Evolutionary conservation across 163 green algal species (phyloP), one percentile per base, ranked within the genome.

Genomic region (Picocystis sp.): DNA sequence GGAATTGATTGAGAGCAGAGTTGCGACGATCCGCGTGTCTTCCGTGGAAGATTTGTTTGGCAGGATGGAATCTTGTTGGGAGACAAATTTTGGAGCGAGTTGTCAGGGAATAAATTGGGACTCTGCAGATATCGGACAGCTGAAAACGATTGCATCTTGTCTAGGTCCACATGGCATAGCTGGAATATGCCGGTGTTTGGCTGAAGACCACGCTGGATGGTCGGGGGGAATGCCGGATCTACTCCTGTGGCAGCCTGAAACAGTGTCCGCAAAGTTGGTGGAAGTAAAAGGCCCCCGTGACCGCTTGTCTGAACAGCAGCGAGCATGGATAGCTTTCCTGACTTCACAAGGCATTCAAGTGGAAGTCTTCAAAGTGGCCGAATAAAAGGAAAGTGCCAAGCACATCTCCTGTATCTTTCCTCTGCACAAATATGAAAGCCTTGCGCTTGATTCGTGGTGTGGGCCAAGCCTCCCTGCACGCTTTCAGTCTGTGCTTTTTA

Each of bases 171-270:
- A 58, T 6, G 71, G 71, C 14, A 64, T 96, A 21, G 79, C 84
- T 3, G 73, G 66, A 2, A 64, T 96, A 25, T 84, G 72, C 53
- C 70, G 75, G 34, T 69, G 91, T 52, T 65, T 96, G 29, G 78
- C 81, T 1, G 65, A 92, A 60, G 86, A 94, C 60, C 75, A 82
- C 57, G 62, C 38, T 22, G 75, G 69, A 22, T 86, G 71, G 81
- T 25, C 50, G 50, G 82, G 79, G 21, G 87, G 86, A 35, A 84
- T 96, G 82, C 87, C 87, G 1, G 87, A 96, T 65, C 65, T 96
- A 65, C 58, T 96, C 60, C 73, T 96, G 57, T 96, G 86, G 87
- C 62, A 70, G 25, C 53, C 66, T 2, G 56, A 55, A 53, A 11
- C 55, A 34, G 56, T 56, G 34, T 51, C 64, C 35, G 78, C 77